Percentiles rank a stretch among this genome's conserved stretches.
These are phyloP conservation scores for Galerina sulciceps DNA, from an alignment of 768 basidiomycete genomes.

Conservation along the genomic window DNA sequence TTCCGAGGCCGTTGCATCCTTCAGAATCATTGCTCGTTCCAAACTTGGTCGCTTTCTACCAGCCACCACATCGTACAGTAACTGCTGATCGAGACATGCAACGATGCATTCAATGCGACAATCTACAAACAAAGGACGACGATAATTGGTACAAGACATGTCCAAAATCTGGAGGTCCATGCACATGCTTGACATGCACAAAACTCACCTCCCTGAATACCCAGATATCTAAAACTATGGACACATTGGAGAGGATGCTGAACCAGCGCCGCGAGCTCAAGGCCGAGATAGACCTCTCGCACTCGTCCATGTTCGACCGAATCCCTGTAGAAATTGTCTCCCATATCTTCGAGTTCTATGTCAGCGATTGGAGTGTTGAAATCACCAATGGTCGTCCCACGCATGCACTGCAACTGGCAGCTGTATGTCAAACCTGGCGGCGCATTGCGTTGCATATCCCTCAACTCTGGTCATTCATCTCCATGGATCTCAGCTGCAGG, in stretches of 20 bases:
- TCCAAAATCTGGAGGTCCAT: neutral
- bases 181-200: neutral
- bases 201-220: neutral
- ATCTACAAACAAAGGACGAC: too few relatives aligned
- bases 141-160: neutral
- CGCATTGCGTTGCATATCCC: neutral
- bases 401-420: neutral
- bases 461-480: neutral
- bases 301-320: neutral
- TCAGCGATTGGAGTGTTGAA: neutral
- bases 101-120: too few relatives aligned
- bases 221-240: neutral
- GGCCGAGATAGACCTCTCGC: neutral
- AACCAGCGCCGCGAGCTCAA: neutral
- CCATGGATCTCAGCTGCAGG: too few relatives aligned
- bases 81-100: too few relatives aligned
- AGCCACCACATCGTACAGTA: too few relatives aligned
- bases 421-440: neutral
- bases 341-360: neutral
- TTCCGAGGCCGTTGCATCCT: too few relatives aligned
- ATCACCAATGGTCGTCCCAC: neutral
- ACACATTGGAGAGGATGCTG: neutral
- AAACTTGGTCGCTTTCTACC: too few relatives aligned
- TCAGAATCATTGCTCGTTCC: too few relatives aligned
- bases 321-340: conserved; percentile 1